Evolutionary conservation across 2,329 filamentous ascomycete genomes (phyloP), one percentile per base, ranked within the genome.

Genomic region (Aspergillus unguis): DNA sequence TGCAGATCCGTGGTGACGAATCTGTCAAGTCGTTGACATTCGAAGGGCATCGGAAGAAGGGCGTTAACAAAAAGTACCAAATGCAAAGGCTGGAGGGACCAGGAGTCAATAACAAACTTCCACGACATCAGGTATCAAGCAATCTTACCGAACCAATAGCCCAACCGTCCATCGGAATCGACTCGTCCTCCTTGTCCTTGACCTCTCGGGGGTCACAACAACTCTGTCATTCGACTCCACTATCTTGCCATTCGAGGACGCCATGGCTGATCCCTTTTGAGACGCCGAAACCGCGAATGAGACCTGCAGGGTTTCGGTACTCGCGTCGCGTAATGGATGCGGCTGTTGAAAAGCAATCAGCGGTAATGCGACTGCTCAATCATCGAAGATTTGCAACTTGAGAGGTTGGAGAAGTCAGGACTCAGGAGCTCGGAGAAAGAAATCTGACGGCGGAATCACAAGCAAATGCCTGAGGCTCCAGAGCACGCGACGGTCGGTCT

Each of bases 21-120:
- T 87, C 82, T 62, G 83, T 81, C 64, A 94, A 82, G 27, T 83
- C 80, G 28, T 85, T 81, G 55, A 86, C 73, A 6, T 82, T 83
- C 3, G 85, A 77, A 9, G 92, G 92, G 70, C 92, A 99, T 56
- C 86, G 84, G 69, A 99, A 88, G 54, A 92, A 73, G 50, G 94
- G 76, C 26, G 88, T 94, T 56, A 91, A 71, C 58, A 97, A 85
- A 33, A 85, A 81, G 69, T 94, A 95, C 92, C 92, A 99, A 23
- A 90, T 87, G 53, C 86, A 71, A 41, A 96, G 71, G 65, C 92
- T 92, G 11, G 37, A 10, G 29, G 8, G 41, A 37, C 45, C 25
- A 28, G 29, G 26, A 25, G 17, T 6, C 17, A 26, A 32, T 3
- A 45, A 41, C 26, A 23, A 35, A 26, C 29, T 28, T 31, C n/a